Percentiles rank a stretch among this genome's conserved stretches.
Evolutionary conservation across 768 basidiomycete genomes (phyloP).

Genomic region (Leccinum aurantiacum): DNA sequence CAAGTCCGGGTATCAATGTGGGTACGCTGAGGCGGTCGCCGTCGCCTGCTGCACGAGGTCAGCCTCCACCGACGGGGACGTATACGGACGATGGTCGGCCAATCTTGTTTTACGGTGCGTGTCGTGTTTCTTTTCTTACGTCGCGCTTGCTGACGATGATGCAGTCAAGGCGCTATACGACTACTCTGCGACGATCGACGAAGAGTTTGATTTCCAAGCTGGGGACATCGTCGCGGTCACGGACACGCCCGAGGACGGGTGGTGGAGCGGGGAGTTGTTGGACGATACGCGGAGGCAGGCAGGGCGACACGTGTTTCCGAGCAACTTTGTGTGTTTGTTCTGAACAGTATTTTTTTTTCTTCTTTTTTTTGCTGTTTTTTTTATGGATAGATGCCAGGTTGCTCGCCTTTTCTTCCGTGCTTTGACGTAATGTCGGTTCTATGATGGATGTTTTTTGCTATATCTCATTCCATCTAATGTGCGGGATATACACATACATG

Average conservation of each 20-base stretch:
- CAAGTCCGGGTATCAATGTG: slow-evolving; percentile 36
- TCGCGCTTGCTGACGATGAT: neutral
- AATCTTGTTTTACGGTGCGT: slow-evolving; percentile 86
- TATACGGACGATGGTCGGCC: slow-evolving; percentile 80
- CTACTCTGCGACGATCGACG: slow-evolving; percentile 79
- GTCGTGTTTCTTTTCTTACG: neutral
- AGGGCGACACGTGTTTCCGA: slow-evolving; percentile 81
- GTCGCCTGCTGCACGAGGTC: slow-evolving; percentile 43
- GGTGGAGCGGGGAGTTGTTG: slow-evolving; percentile 94
- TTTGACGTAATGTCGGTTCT: neutral
- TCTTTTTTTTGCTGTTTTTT: neutral
- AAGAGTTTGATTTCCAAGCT: slow-evolving; percentile 95
- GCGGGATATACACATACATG: neutral
- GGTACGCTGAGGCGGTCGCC: slow-evolving; percentile 42
- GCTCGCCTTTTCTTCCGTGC: neutral
- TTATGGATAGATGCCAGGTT: neutral
- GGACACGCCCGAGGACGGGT: slow-evolving; percentile 91
- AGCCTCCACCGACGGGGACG: slow-evolving; percentile 61
- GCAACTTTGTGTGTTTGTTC: slow-evolving; percentile 85
- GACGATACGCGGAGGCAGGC: slow-evolving; percentile 69
- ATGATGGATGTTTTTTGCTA: neutral
- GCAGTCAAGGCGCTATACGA: slow-evolving; percentile 89
- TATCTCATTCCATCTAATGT: neutral
- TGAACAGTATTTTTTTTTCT: slow-evolving; percentile 26
- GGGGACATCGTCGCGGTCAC: slow-evolving; percentile 97